A percentile compares a stretch with the other conserved stretches of the same genome.
Evolutionary conservation across 345 rosid species (phyloP).

Genomic region (Euphorbia lathyris): DNA sequence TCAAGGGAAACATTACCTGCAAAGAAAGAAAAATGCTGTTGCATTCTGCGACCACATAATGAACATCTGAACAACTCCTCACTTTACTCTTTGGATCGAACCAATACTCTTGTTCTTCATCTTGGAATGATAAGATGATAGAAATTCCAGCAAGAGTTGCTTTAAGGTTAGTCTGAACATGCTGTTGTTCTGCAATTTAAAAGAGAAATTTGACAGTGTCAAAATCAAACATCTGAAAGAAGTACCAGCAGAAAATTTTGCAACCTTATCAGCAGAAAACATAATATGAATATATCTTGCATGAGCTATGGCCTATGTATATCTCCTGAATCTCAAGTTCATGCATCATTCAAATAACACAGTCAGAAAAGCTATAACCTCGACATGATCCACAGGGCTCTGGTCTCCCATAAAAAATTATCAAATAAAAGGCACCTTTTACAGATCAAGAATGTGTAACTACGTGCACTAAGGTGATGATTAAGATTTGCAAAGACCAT

Average conservation of each 20-base stretch:
- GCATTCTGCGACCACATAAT: slow-evolving; percentile 72
- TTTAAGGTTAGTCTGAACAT: slow-evolving; percentile 66
- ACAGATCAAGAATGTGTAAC: background rate
- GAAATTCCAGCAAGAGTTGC: slow-evolving; percentile 65
- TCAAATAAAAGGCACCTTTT: background rate
- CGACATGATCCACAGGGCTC: background rate
- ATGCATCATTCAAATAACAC: background rate
- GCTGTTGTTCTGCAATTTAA: slow-evolving; percentile 66
- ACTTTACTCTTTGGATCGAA: slow-evolving; percentile 26
- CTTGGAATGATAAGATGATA: slow-evolving; percentile 57
- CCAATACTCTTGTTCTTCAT: slow-evolving; percentile 39
- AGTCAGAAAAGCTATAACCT: background rate
- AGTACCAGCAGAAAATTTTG: background rate
- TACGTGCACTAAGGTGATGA: background rate
- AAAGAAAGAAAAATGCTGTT: slow-evolving; percentile 49
- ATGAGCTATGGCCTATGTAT: background rate
- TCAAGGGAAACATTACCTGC: slow-evolving; percentile 58
- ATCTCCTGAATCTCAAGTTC: background rate
- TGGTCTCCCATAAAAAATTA: background rate
- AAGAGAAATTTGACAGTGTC: background rate
- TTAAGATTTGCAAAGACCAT: background rate
- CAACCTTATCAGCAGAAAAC: background rate
- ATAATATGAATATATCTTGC: background rate
- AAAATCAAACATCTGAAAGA: slow-evolving; percentile 5
- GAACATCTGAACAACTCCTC: slow-evolving; percentile 35